phyloP scores from a whole-genome alignment of 345 rosid genomes.

The Syzygium aromaticum region DNA sequence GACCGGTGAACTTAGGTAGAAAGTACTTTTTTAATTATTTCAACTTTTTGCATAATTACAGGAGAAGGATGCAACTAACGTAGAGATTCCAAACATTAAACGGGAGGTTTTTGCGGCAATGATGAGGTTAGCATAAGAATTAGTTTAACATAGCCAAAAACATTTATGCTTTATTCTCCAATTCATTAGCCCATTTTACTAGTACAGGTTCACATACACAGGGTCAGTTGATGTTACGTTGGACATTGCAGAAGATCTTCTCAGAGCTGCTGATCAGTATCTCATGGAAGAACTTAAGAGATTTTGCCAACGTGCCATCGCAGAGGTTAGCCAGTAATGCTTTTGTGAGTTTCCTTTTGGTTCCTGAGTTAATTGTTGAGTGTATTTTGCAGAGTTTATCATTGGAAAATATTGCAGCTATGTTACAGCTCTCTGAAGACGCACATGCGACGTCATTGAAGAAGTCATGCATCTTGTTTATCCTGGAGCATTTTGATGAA shows the following conservation, averaged over 20 bases:
- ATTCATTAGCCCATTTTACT: neutral
- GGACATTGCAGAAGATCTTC: slow-evolving; percentile 83
- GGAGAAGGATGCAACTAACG: slow-evolving; percentile 94
- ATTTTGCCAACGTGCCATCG: neutral
- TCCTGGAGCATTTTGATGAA: slow-evolving; percentile 41
- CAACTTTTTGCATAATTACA: slow-evolving; percentile 12
- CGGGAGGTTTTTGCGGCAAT: slow-evolving; percentile 95
- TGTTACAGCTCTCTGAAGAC: slow-evolving; percentile 65
- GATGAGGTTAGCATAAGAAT: slow-evolving; percentile 59
- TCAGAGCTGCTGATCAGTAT: slow-evolving; percentile 78
- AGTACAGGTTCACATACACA: slow-evolving; percentile 74
- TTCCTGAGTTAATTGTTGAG: neutral
- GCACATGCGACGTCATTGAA: slow-evolving; percentile 50
- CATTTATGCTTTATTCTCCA: neutral
- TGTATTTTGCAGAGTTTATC: slow-evolving; percentile 32
- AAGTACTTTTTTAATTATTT: neutral
- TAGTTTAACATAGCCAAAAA: neutral
- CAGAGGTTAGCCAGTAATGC: neutral
- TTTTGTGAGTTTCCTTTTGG: neutral
- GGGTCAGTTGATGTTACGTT: slow-evolving; percentile 74
- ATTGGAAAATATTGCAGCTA: slow-evolving; percentile 38
- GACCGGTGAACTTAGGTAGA: neutral
- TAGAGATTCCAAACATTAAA: slow-evolving; percentile 92
- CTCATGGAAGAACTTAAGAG: neutral
- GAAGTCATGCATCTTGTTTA: slow-evolving; percentile 56